phyloP scores from a whole-genome alignment of 179 eudicot genomes.

The Heliamphora pulchella region DNA sequence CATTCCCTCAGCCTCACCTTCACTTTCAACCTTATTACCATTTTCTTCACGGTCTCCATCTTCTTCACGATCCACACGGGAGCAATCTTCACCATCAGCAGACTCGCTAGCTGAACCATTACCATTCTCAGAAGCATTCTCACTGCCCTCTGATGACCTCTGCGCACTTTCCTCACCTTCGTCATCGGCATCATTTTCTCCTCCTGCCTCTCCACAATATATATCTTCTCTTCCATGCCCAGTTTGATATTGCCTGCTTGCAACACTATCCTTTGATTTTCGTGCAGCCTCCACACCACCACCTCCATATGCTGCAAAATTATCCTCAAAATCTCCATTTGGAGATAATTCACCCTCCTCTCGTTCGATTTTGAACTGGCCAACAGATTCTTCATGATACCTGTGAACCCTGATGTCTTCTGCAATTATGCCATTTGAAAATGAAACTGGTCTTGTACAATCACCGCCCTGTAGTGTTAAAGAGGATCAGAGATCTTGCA shows the following conservation, averaged over 20 bases:
- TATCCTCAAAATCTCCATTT: constrained; percentile 40
- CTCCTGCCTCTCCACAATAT: constrained; percentile 24
- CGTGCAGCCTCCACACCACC: constrained; percentile 27
- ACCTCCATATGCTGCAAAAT: constrained; percentile 35
- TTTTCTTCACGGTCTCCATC: constrained; percentile 37
- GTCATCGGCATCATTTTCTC: constrained; percentile 43
- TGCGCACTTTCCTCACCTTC: constrained; percentile 66
- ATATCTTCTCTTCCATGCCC: constrained; percentile 20
- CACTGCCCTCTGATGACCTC: constrained; percentile 61
- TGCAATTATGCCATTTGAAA: constrained; percentile 12
- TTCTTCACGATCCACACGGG: constrained; percentile 51
- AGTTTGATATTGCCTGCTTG: constrained; percentile 28
- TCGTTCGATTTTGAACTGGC: constrained; percentile 32
- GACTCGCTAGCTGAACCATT: constrained; percentile 67
- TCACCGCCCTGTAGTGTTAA: constrained; percentile 24
- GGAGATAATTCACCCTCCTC: constrained; percentile 73
- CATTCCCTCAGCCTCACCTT: constrained; percentile 67
- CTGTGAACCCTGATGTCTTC: constrained; percentile 18
- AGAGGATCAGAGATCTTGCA: neutral
- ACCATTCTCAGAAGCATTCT: constrained; percentile 68
- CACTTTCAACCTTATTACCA: constrained; percentile 62
- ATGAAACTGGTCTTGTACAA: constrained; percentile 18
- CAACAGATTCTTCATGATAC: constrained; percentile 19
- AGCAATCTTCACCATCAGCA: constrained; percentile 60
- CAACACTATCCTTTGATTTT: constrained; percentile 31